Percentiles rank a stretch among this genome's conserved stretches.
These are phyloP conservation scores for Kappamyces sp. DNA, from an alignment of 192 early-diverging fungal species.

Conservation along the genomic window DNA sequence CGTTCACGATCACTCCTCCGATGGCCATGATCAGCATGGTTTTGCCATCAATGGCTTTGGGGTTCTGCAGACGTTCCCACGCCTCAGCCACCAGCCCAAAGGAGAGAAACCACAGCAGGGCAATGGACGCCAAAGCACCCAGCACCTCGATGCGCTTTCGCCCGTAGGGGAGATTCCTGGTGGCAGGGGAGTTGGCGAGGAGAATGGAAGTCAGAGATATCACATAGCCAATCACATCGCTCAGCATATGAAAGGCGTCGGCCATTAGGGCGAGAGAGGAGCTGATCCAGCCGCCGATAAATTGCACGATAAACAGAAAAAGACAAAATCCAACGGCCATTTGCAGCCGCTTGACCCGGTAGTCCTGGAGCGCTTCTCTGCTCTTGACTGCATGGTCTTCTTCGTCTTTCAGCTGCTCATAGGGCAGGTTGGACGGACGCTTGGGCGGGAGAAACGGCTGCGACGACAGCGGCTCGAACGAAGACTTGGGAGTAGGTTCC, in stretches of 20 bases:
- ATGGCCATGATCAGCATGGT: slow-evolving; percentile 66
- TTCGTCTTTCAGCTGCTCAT: too few species aligned
- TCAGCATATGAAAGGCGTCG: slow-evolving; percentile 87
- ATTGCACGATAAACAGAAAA: slow-evolving; percentile 68
- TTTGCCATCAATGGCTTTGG: slow-evolving; percentile 56
- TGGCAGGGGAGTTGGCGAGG: slow-evolving; percentile 55
- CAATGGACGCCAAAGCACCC: slow-evolving; percentile 68
- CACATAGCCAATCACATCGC: slow-evolving; percentile 56
- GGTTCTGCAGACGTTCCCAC: slow-evolving; percentile 55
- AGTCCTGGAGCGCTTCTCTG: too few species aligned
- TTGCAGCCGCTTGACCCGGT: background rate
- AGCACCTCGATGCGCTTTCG: slow-evolving; percentile 74
- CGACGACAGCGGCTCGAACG: too few species aligned
- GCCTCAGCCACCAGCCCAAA: slow-evolving; percentile 64
- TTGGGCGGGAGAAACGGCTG: too few species aligned
- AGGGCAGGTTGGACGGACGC: too few species aligned
- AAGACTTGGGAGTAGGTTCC: too few species aligned
- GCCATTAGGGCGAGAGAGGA: slow-evolving; percentile 74
- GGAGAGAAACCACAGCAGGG: slow-evolving; percentile 75
- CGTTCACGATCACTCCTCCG: slow-evolving; percentile 70
- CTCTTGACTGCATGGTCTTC: too few species aligned
- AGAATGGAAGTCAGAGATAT: slow-evolving; percentile 64
- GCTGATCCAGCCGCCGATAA: slow-evolving; percentile 66
- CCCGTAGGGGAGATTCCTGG: slow-evolving; percentile 50
- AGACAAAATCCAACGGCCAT: slow-evolving; percentile 23